phyloP scores from a whole-genome alignment of 106 monocot genomes.

The Allium cepa region DNA sequence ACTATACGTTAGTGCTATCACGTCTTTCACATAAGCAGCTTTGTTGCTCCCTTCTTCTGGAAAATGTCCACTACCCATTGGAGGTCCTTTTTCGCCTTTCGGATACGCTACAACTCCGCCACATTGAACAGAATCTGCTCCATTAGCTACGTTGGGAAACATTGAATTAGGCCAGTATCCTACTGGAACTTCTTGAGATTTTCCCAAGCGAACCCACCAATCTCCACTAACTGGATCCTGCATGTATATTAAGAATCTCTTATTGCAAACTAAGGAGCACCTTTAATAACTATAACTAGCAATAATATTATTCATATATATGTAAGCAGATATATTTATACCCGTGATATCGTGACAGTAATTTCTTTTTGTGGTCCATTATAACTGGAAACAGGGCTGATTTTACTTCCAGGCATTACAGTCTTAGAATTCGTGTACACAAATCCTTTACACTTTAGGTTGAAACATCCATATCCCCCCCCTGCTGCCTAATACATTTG shows the following conservation, averaged over 20 bases:
- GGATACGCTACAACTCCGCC: background rate
- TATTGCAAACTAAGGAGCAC: background rate
- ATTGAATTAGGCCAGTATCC: conserved; percentile 13
- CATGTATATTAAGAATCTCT: too few relatives aligned
- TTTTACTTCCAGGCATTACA: background rate
- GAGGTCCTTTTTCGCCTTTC: background rate
- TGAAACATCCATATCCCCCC: background rate
- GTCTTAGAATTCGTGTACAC: background rate
- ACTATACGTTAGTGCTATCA: background rate
- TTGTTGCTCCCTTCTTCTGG: background rate
- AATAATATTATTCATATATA: background rate
- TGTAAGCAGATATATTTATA: background rate
- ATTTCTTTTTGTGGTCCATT: background rate
- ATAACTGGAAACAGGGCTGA: background rate
- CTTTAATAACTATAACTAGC: background rate
- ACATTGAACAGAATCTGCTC: background rate
- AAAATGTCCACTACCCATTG: conserved; percentile 11
- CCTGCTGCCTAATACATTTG: too few relatives aligned
- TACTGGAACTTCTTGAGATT: background rate
- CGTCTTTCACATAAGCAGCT: background rate
- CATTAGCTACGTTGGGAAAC: background rate
- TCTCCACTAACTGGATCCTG: conserved; percentile 1
- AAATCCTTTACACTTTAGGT: background rate
- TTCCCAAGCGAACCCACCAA: background rate
- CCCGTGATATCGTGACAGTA: background rate